A percentile compares a stretch with the other conserved stretches of the same genome.
These are phyloP conservation scores for Linum trigynum DNA, from an alignment of 345 rosid species.

Conservation along the genomic window DNA sequence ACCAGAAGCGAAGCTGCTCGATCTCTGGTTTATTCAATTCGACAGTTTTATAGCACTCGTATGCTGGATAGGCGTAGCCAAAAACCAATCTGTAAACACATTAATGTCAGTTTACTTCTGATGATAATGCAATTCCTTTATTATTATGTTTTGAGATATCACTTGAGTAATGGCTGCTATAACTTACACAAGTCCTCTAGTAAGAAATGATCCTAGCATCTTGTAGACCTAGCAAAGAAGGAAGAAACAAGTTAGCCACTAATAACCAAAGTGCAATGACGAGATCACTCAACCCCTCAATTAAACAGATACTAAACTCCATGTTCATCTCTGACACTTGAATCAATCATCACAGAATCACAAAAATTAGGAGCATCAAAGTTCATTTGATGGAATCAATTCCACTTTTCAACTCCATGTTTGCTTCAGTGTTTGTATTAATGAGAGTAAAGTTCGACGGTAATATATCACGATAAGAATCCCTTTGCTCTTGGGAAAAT, in stretches of 20 bases:
- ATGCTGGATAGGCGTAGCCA: conserved; percentile 61
- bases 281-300: not conserved
- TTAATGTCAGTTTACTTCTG: not conserved
- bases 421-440: not conserved
- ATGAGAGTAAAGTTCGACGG: not conserved
- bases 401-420: not conserved
- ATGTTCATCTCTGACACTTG: too few species aligned
- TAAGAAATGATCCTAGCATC: conserved; percentile 3
- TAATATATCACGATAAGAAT: not conserved
- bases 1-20: conserved; percentile 57
- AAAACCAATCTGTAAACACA: conserved; percentile 33
- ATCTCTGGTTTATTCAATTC: conserved; percentile 52
- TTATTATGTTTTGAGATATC: not conserved
- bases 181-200: conserved; percentile 7
- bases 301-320: too few species aligned
- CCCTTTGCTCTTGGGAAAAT: not conserved
- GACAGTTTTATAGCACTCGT: conserved; percentile 55
- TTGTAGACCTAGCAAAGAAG: not conserved
- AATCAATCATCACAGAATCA: not conserved
- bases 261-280: not conserved
- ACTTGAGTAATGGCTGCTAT: not conserved
- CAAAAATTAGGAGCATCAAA: not conserved
- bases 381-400: not conserved
- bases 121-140: not conserved
- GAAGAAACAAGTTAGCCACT: not conserved